Evolutionary conservation across 2,329 filamentous ascomycete genomes (phyloP), one percentile per base, ranked within the genome.

Genomic region (Sporothrix pallida): DNA sequence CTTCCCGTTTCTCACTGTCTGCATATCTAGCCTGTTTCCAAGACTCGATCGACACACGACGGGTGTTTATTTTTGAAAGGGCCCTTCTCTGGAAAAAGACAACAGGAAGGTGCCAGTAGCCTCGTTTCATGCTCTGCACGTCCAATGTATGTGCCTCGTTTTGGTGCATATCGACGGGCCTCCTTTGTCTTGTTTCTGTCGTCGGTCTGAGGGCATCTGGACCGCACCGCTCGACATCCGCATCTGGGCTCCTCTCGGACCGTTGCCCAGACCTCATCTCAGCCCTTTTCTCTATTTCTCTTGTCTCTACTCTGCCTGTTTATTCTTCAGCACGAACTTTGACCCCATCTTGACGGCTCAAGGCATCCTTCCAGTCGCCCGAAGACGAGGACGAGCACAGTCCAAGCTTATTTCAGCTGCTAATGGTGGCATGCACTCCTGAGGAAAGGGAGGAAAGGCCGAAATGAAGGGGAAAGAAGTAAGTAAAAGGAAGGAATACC

Each of bases 1-100:
- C 58, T 71, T 58, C 37, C 37, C 13, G 23, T 42, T 58, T 56
- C 68, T 56, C 48, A 9, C 37, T 26, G 44, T 20, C 56, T 62
- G 56, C 70, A 62, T 50, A 42, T 26, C 37, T 71, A 63, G 70
- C 44, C 23, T 62, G 42, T 63, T 71, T 71, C 56, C 70, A 62
- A 60, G 42, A 15, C 20, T 31, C 46, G 10, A 46, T 71, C 20
- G 9, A 26, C 23, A 3, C 23, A 26, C 23, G 23, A 23, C 15
- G 63, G 9, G 46, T 52, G 65, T 37, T 31, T 68, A 9, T 31
- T 67, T 65, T 65, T 17, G 60, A 65, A 65, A 23, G 60, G 20
- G 60, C 10, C 60, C 31, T 37, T 37, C 31, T 37, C 31, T 37
- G 50, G 50, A 17, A n/a, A 58, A 31, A 26, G 23, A 58, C 23